phyloP scores from a whole-genome alignment of 208 protist species.

The Lotmaria passim region DNA sequence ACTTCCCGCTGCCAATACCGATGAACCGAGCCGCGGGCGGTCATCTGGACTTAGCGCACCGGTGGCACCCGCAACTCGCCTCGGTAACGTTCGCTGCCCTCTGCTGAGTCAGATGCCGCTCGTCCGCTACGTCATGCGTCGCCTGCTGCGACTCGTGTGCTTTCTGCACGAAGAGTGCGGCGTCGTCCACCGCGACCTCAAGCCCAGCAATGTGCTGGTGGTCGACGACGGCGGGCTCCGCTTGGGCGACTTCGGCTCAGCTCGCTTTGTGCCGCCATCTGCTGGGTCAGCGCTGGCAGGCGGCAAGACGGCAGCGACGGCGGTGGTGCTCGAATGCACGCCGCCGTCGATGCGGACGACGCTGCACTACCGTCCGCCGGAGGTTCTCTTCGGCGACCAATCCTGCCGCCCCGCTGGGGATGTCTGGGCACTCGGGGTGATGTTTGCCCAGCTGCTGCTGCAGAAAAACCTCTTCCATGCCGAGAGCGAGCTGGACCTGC shows the following conservation, averaged over 20 bases:
- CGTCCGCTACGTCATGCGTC: slow-evolving; percentile 78
- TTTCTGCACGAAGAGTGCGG: slow-evolving; percentile 79
- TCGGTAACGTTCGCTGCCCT: slow-evolving; percentile 23
- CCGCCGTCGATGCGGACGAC: slow-evolving; percentile 81
- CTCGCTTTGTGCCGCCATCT: slow-evolving; percentile 60
- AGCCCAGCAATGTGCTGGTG: slow-evolving; percentile 89
- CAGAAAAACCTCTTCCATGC: slow-evolving; percentile 76
- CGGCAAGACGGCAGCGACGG: background rate
- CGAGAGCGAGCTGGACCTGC: slow-evolving; percentile 71
- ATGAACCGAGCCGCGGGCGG: background rate
- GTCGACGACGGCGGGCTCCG: slow-evolving; percentile 63
- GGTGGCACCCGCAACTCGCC: background rate
- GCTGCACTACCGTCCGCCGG: slow-evolving; percentile 85
- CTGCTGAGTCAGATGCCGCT: slow-evolving; percentile 46
- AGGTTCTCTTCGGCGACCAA: slow-evolving; percentile 76
- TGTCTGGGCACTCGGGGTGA: slow-evolving; percentile 85
- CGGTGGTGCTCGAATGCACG: slow-evolving; percentile 45
- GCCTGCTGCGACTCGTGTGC: slow-evolving; percentile 61
- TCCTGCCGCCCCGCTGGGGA: slow-evolving; percentile 69
- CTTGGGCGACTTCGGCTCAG: slow-evolving; percentile 89
- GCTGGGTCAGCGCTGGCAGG: no score
- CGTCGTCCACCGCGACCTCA: slow-evolving; percentile 90
- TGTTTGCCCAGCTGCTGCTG: slow-evolving; percentile 87
- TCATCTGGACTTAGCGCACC: background rate
- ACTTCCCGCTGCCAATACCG: background rate